Evolutionary conservation across 176 grass and related monocot genomes (phyloP), one percentile per base, ranked within the genome.

Genomic region (Bolboschoenus planiculmis): DNA sequence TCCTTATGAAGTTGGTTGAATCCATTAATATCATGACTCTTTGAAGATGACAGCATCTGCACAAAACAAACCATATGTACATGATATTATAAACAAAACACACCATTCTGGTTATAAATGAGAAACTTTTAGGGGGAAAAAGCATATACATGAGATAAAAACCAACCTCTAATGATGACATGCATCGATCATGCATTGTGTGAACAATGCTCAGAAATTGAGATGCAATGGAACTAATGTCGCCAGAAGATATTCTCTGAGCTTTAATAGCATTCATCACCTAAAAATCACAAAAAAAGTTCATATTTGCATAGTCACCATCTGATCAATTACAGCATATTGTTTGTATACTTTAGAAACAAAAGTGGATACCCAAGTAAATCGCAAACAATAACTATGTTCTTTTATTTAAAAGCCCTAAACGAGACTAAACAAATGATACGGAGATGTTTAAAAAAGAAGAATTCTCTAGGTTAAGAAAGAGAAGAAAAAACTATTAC

Each of bases 161-260:
- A 46, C 80, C 67, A 13, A 97, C 95, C 92, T 98, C 87, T 78
- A 98, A 85, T 75, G 95, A 98, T 85, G 93, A 77, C 78, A 90
- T 90, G 87, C 92, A 95, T 65, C 95, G 90, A 63, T 91, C 84
- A 88, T 91, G 82, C 92, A 98, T 98, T 3, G 90, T 93, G 60
- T 90, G 89, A 87, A 95, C 90, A 88, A 98, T 93, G 83, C 39
- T 79, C 5, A 98, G 79, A 83, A 98, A 98, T 79, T 93, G 85
- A 4, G 89, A 87, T 77, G 92, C 85, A 20, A 88, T 89, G 70
- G 72, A 76, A 84, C 85, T 86, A 60, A 93, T 81, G 43, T 60
- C 82, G 83, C 85, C 81, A 80, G 90, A 66, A 57, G 89, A 60
- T 78, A 83, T 95, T 74, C 86, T 91, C 55, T 95, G 95, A 64